Evolutionary conservation across 768 basidiomycete genomes (phyloP), one percentile per base, ranked within the genome.

Genomic region (Kwoniella sp.): DNA sequence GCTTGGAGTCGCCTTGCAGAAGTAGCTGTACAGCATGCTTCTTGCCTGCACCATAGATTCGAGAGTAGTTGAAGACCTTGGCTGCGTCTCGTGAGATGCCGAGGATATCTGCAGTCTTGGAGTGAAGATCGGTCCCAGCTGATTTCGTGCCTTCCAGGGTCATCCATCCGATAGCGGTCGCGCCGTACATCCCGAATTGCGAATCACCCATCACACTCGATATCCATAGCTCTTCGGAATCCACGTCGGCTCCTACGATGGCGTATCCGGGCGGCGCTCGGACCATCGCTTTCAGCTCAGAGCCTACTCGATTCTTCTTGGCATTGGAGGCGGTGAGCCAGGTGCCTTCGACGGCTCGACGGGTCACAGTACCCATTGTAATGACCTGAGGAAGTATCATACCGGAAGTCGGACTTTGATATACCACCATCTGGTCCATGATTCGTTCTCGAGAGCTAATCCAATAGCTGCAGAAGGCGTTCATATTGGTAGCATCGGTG

Each of bases 311-410:
- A 71, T 96, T 95, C 82, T 88, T 88, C 85, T 98, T 99, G 1
- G 96, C 94, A 73, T 99, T 99, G 70, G 93, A 93, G 0, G 96
- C 96, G 0, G 96, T 98, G 55, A 99, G 82, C 96, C 96, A 98
- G 1, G 95, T 98, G 81, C 89, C 91, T 82, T 98, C 96, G 68
- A 98, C 95, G 8, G 96, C 93, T 31, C 94, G 88, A 9, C 94
- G 92, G 17, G 95, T 99, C 58, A 98, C 92, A 0, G 96, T 97
- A 15, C 96, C 96, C 96, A 99, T 99, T 8, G 93, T 90, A 73
- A 97, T 90, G 54, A 98, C 90, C 80, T 96, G 93, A 1, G 95
- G 96, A 5, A 98, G 80, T 74, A 99, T 98, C 69, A 97, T 87
- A 17, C 96, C 95, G 2, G 48, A 30, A 34, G 80, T 73, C 7